Base-by-base conservation (phyloP, 192 early-diverging fungal genomes). In the Linnemannia zychae region DNA sequence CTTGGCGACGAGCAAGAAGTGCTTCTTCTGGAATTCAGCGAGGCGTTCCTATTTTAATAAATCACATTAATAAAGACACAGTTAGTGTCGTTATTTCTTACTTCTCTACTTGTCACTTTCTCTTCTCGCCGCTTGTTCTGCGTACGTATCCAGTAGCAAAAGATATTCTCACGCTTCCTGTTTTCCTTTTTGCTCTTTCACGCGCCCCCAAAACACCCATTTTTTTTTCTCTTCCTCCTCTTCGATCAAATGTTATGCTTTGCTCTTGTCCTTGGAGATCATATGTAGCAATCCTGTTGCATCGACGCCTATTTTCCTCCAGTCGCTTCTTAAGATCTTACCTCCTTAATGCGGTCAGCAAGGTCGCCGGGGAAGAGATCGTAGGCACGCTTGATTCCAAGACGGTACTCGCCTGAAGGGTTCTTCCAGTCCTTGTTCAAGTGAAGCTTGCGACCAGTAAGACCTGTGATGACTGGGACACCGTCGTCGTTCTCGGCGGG, bases 321-420 rank as follows among this genome's bases (percentile, higher is more conserved):
- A 28, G 13, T 18, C 48, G 49, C 38, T 4, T 67, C 34, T 18
- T 40, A 38, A 18, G 1, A 31, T 28, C 77, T 87, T 88, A 95
- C 94, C 52, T 85, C 66, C 74, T 90, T 88, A 34, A 94, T 77
- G n/a, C 92, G 86, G 3, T 63, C 76, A 46, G 84, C 33, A 18
- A 95, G 80, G 7, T 85, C 87, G 18, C 81, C 75, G 17, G 96
- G 97, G 63, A 95, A 96, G 66, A 99, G 80, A 63, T 96, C 95
- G 69, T 91, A 92, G 7, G 94, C 89, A 33, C 87, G 89, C 89
- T 97, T 98, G 36, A 95, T 70, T 34, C 98, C 98, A 31, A 99
- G 50, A 31, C 93, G 93, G 89, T 93, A 99, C 76, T 97, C 95
- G 67, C 93, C 93, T 4, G 93, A 89, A 6, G 97, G 97, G 76